These are phyloP conservation scores for Starmerella powellii DNA, from an alignment of 805 yeast genomes.

Conservation along the genomic window DNA sequence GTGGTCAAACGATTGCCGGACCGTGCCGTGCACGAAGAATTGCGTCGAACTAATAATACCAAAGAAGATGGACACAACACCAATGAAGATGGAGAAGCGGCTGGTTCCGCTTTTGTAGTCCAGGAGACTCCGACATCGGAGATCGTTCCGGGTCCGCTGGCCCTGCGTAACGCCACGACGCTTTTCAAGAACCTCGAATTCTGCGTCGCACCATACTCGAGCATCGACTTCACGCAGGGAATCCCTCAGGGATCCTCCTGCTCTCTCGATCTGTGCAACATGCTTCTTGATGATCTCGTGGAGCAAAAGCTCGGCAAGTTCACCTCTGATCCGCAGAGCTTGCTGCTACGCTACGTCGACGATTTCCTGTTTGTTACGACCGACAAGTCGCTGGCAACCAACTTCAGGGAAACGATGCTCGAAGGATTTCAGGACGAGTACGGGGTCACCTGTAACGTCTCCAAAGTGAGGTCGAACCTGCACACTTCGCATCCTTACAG, in stretches of 20 bases:
- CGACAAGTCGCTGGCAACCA: conserved; percentile 27
- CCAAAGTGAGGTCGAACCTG: conserved; percentile 7
- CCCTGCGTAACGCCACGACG: conserved; percentile 31
- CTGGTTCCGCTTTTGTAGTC: too few species aligned
- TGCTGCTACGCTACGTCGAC: conserved; percentile 61
- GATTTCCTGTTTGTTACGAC: conserved; percentile 68
- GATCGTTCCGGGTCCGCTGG: background rate
- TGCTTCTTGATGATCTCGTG: conserved; percentile 55
- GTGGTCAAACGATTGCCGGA: background rate
- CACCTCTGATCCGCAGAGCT: conserved; percentile 22
- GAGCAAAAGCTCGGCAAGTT: conserved; percentile 26
- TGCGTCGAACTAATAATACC: too few species aligned
- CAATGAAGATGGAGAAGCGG: background rate
- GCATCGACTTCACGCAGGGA: conserved; percentile 48
- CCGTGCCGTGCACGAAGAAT: too few species aligned
- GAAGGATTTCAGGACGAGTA: conserved; percentile 10
- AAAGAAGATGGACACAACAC: too few species aligned
- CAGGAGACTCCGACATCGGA: too few species aligned
- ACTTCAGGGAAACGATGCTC: conserved; percentile 1
- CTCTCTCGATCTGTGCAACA: conserved; percentile 62
- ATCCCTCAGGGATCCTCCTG: conserved; percentile 76
- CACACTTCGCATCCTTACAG: background rate
- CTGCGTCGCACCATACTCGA: conserved; percentile 27
- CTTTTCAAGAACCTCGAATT: conserved; percentile 43
- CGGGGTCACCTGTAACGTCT: conserved; percentile 6